These are phyloP conservation scores for Tuber borchii DNA, from an alignment of 495 filamentous ascomycete species.

Conservation along the genomic window DNA sequence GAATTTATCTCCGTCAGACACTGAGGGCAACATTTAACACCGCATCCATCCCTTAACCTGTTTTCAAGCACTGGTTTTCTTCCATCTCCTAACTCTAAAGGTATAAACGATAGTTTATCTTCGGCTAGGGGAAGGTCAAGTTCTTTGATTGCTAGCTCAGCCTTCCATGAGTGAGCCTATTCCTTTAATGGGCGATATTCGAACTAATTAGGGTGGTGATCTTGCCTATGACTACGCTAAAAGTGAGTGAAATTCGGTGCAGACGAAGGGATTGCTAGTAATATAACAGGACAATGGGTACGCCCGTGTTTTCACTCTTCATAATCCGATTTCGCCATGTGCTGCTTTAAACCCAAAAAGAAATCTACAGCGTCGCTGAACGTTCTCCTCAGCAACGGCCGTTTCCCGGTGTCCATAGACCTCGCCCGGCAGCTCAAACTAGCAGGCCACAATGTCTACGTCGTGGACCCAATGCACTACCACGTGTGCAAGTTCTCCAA, in stretches of 20 bases:
- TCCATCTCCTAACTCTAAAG: too few species aligned
- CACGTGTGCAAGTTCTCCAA: constrained; percentile 43
- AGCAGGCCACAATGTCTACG: constrained; percentile 37
- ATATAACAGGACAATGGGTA: neutral
- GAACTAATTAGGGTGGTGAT: too few species aligned
- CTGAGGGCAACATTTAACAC: neutral
- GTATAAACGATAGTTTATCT: too few species aligned
- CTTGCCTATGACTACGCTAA: too few species aligned
- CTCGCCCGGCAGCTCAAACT: constrained; percentile 40
- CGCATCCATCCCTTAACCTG: too few species aligned
- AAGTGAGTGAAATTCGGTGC: too few species aligned
- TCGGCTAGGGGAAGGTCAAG: too few species aligned
- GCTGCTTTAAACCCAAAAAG: neutral
- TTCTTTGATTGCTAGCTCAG: too few species aligned
- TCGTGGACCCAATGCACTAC: constrained; percentile 44
- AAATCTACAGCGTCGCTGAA: constrained; percentile 23
- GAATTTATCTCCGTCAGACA: neutral
- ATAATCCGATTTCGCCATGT: neutral
- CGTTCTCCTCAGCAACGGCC: constrained; percentile 44
- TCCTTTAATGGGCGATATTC: too few species aligned
- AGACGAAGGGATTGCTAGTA: too few species aligned
- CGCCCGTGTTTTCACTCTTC: neutral
- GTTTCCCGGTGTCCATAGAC: constrained; percentile 43
- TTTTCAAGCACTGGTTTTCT: too few species aligned
- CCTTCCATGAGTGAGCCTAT: too few species aligned